Base-by-base conservation (phyloP, 2,329 filamentous ascomycete genomes). In the Epichloe glyceriae region DNA sequence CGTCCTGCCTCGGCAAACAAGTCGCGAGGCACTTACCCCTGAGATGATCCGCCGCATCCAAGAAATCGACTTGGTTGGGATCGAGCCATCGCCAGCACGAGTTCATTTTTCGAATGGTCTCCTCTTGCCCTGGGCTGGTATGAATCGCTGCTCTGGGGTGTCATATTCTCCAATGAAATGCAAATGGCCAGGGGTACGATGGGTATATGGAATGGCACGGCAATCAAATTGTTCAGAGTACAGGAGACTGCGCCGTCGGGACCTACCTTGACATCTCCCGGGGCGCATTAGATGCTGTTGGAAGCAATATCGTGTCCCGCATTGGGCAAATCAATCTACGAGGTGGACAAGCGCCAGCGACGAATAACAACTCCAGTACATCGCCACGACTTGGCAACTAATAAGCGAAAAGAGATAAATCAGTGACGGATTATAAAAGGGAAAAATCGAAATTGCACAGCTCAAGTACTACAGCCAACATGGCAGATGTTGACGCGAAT, bases 31-130 rank as follows among this genome's bases (percentile, higher is more conserved):
- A 46, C 61, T 73, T 2, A 64, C 70, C 14, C 58, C 73, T 10
- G 73, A 73, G 30, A 70, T 71, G 3, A 65, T 84, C 26, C 70
- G 69, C 42, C 74, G 71, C 26, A 80, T 88, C 53, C 74, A 73
- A 52, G 72, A 75, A 17, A 75, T 85, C 1, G 74, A 79, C 47
- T 71, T 94, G 42, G 76, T 81, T 10, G 83, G 81, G 8, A 80
- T 95, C 38, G 88, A 95, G 44, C 79, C 86, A 1, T 82, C 82
- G 1, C 75, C 85, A 0, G 76, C 88, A 49, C 79, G 86, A 34
- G 84, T 93, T 15, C 90, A 96, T 62, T 84, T 88, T 97, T 97
- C 61, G 88, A 95, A 68, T 97, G 91, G 91, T 91, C 89, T 3
- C 83, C 87, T 0, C 73, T 95, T 35, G 86, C 88, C 0, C 74